Evolutionary conservation across 2,329 filamentous ascomycete species (phyloP).

Genomic region (Ophiostoma angusticollis): DNA sequence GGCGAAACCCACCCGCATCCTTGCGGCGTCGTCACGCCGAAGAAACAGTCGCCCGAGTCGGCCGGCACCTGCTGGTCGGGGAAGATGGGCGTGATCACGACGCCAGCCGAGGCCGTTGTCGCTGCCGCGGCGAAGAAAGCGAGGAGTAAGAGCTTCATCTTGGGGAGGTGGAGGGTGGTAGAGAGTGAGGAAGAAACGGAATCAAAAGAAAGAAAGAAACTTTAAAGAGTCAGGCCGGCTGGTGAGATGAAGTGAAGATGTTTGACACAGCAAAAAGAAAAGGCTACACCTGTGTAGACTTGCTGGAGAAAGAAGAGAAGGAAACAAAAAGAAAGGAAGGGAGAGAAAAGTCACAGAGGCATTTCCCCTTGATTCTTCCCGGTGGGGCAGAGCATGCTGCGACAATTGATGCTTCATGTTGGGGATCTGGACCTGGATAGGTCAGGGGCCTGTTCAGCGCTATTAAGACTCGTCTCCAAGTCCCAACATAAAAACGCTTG

Average conservation of each 20-base stretch:
- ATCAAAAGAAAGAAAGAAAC: neutral
- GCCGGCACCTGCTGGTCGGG: slow-evolving; percentile 38
- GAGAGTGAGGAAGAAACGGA: neutral
- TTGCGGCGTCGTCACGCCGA: slow-evolving; percentile 40
- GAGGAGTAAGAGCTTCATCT: slow-evolving; percentile 28
- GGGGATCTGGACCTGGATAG: too few relatives aligned
- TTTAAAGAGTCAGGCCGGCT: slow-evolving; percentile 1
- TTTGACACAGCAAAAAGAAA: neutral
- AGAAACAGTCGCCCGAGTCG: slow-evolving; percentile 38
- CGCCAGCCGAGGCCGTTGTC: slow-evolving; percentile 36
- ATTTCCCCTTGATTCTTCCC: neutral
- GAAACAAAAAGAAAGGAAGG: neutral
- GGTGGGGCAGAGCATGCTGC: too few relatives aligned
- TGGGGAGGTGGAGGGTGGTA: slow-evolving; percentile 7
- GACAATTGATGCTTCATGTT: slow-evolving; percentile 5
- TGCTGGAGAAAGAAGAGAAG: neutral
- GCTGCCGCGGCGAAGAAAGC: slow-evolving; percentile 30
- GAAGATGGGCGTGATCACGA: slow-evolving; percentile 42
- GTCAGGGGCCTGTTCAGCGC: neutral
- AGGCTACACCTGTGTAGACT: neutral
- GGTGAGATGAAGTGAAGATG: too few relatives aligned
- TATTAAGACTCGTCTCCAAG: neutral
- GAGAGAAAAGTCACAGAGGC: neutral
- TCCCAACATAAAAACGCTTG: neutral
- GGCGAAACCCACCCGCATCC: slow-evolving; percentile 41